Conservation (phyloP, 495 filamentous ascomycete species). For the Trichoderma gamsii region DNA sequence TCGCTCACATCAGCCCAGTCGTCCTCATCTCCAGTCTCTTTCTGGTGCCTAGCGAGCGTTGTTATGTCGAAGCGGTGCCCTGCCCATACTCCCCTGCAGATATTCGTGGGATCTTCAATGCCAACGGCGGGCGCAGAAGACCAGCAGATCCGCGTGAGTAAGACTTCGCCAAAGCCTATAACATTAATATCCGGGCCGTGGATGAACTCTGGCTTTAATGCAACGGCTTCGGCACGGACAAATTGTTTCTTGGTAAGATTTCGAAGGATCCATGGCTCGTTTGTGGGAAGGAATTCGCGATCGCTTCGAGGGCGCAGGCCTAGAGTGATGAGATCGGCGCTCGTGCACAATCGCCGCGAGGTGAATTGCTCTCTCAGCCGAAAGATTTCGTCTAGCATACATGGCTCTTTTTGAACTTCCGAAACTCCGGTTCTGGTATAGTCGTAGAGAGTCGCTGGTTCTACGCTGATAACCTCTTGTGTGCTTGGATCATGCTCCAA, state of each 20-base stretch:
- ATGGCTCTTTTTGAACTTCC: no score
- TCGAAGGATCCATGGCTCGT: constrained; percentile 29
- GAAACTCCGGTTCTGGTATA: not conserved
- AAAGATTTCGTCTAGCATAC: no score
- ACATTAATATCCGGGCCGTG: not conserved
- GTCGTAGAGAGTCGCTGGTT: not conserved
- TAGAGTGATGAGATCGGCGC: not conserved
- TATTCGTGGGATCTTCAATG: constrained; percentile 12
- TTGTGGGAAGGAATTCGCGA: constrained; percentile 20
- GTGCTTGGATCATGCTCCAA: not conserved
- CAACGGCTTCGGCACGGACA: constrained; percentile 26
- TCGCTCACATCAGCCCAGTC: not conserved
- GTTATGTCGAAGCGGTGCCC: constrained; percentile 19
- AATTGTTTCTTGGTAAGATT: constrained; percentile 29
- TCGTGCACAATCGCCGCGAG: not conserved
- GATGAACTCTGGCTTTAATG: constrained; percentile 19
- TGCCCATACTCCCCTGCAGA: constrained; percentile 24
- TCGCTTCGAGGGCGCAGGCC: not conserved
- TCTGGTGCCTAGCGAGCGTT: constrained; percentile 18
- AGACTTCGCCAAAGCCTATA: not conserved
- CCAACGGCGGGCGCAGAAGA: not conserved
- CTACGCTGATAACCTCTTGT: not conserved
- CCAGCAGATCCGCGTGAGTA: not conserved
- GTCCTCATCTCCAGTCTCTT: not conserved
- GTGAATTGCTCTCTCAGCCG: no score